Base-by-base conservation (phyloP, 108 stramenopile species). In the Fistulifera solaris region DNA sequence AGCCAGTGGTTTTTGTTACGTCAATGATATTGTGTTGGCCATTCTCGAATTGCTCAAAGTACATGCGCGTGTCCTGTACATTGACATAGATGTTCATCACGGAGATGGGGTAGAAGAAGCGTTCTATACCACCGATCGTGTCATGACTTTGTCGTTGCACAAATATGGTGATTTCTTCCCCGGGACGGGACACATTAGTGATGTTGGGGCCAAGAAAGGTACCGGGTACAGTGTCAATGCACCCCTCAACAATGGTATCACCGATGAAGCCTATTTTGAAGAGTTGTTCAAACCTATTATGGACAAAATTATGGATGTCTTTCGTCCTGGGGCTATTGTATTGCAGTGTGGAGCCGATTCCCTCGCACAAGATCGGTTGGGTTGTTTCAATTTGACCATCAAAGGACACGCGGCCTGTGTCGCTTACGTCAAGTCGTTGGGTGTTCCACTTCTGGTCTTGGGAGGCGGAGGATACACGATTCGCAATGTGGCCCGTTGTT, bases 131-230 rank as follows among this genome's bases (percentile, higher is more conserved):
- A 98, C 97, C 8, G 94, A 99, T 58, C 87, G 98, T 0, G 99
- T 99, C 59, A 99, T 99, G 99, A 99, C 99, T 11, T 82, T 94
- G 14, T 86, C 82, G 57, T 86, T 99, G 70, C 99, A 99, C 85
- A 98, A 99, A 70, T 99, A 96, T 65, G 99, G 97, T 11, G 96
- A 99, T 54, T 99, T 97, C 76, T 99, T 99, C 62, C 97, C 99
- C 0, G 99, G 97, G 21, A 98, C 97, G 25, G 99, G 99, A 7
- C 91, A 96, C 61, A 85, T 96, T 52, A 84, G 83, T 56, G 99
- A 99, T 66, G 76, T 88, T 24, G 99, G 99, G 0, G 90, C 85
- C 56, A 95, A 90, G 70, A 75, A 89, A 48, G 99, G 99, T 52
- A 94, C 90, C 46, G 83, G 94, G 38, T 94, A 93, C 63, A 69